A percentile compares a stretch with the other conserved stretches of the same genome.
Evolutionary conservation across 441 rosid genomes (phyloP).

Genomic region (Adansonia gregorii): DNA sequence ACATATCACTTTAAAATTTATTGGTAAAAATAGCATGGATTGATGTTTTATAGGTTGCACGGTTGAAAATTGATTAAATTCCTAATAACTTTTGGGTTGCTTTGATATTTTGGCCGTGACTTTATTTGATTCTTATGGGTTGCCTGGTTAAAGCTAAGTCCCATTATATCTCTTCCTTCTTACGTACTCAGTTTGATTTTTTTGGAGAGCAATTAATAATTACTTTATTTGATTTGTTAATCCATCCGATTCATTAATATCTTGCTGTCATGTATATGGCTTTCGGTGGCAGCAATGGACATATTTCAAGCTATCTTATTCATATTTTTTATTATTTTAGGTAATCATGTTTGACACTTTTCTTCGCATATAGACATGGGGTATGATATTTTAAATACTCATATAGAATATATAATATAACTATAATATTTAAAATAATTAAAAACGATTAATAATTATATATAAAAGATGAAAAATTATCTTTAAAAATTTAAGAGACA

Average conservation of each 20-base stretch:
- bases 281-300: neutral
- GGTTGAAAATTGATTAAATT: slow-evolving; percentile 22
- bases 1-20: slow-evolving; percentile 5
- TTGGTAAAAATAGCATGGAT: slow-evolving; percentile 2
- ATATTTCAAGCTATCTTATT: too few species aligned
- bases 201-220: neutral
- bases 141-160: slow-evolving; percentile 22
- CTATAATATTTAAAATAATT: too few species aligned
- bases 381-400: too few species aligned
- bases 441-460: too few species aligned
- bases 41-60: slow-evolving; percentile 16
- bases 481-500: too few species aligned
- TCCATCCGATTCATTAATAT: slow-evolving; percentile 1
- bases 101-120: slow-evolving; percentile 15
- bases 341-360: too few species aligned
- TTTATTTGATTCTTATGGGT: slow-evolving; percentile 31
- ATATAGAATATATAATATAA: too few species aligned
- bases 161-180: slow-evolving; percentile 24
- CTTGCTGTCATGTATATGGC: neutral
- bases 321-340: too few species aligned
- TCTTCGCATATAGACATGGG: too few species aligned
- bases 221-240: slow-evolving; percentile 15
- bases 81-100: slow-evolving; percentile 25
- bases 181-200: neutral
- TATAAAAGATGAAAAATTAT: too few species aligned